A percentile compares a stretch with the other conserved stretches of the same genome.
phyloP scores from a whole-genome alignment of 352 stramenopile genomes.

The Globisporangium parvum region DNA sequence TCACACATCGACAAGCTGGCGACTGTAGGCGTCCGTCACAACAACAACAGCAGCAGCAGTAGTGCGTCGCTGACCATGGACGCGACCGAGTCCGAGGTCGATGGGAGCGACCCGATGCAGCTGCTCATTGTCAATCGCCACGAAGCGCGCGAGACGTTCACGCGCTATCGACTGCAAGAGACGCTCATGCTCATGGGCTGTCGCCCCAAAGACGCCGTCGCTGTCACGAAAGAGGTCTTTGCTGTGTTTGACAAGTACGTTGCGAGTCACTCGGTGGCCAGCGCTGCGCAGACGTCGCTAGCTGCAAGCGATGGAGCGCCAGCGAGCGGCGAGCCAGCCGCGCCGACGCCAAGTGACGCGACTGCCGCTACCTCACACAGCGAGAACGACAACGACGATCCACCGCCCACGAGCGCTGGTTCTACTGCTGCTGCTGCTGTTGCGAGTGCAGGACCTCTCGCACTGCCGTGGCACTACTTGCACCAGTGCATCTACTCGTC shows the following conservation, averaged over 20 bases:
- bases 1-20: neutral
- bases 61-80: slow-evolving; percentile 28
- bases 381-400: too few species aligned
- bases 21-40: too few species aligned
- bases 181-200: slow-evolving; percentile 88
- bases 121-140: slow-evolving; percentile 55
- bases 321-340: neutral
- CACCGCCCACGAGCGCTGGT: neutral
- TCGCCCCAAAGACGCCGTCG: slow-evolving; percentile 64
- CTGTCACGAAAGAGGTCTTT: slow-evolving; percentile 67
- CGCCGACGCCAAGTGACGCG: neutral
- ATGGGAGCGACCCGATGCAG: slow-evolving; percentile 74
- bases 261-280: slow-evolving; percentile 10
- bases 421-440: too few species aligned
- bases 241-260: slow-evolving; percentile 50
- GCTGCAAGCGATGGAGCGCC: neutral
- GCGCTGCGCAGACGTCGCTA: neutral
- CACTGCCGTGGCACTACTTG: slow-evolving; percentile 65
- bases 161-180: slow-evolving; percentile 79
- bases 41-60: neutral
- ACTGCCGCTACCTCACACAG: too few species aligned
- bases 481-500: slow-evolving; percentile 81
- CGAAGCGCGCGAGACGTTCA: slow-evolving; percentile 56
- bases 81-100: slow-evolving; percentile 40
- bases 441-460: neutral